Evolutionary conservation across 2,329 filamentous ascomycete genomes (phyloP).

Genomic region (Lithohypha guttulata): DNA sequence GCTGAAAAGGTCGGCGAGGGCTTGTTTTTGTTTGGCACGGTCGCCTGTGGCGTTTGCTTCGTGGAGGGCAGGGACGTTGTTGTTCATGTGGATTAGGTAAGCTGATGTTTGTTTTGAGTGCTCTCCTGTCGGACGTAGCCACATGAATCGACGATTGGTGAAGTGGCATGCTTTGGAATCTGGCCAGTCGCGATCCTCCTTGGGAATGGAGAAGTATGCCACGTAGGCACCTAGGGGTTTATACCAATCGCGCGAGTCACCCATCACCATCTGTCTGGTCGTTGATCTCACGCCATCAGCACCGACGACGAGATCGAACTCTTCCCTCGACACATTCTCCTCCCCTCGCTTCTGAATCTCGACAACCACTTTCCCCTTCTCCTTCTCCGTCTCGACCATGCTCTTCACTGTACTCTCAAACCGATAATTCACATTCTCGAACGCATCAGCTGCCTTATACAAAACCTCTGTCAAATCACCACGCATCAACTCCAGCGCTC

Average conservation of each 20-base stretch:
- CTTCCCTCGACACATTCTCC: slow-evolving; percentile 12
- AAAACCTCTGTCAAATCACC: slow-evolving; percentile 18
- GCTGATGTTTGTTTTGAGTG: slow-evolving; percentile 13
- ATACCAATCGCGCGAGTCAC: slow-evolving; percentile 11
- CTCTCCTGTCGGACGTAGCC: slow-evolving; percentile 12
- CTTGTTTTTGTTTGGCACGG: slow-evolving; percentile 17
- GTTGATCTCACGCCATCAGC: slow-evolving; percentile 16
- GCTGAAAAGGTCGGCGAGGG: slow-evolving; percentile 14
- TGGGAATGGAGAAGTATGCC: slow-evolving; percentile 19
- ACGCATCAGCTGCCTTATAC: slow-evolving; percentile 14
- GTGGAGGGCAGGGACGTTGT: slow-evolving; percentile 12
- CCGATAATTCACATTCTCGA: slow-evolving; percentile 14
- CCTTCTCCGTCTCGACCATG: slow-evolving; percentile 12
- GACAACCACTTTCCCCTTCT: slow-evolving; percentile 14
- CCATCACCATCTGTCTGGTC: slow-evolving; percentile 15
- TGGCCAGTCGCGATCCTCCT: slow-evolving; percentile 14
- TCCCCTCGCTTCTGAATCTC: slow-evolving; percentile 15
- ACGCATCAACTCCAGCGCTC: slow-evolving; percentile 17
- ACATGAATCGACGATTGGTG: slow-evolving; percentile 12
- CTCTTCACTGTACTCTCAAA: slow-evolving; percentile 18
- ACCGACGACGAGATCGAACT: slow-evolving; percentile 18
- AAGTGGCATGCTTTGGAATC: slow-evolving; percentile 15
- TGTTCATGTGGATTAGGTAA: slow-evolving; percentile 13
- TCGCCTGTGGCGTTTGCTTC: slow-evolving; percentile 15
- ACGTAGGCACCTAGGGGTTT: slow-evolving; percentile 14